phyloP scores from a whole-genome alignment of 257 asterid genomes.

The Nicotiana tabacum region DNA sequence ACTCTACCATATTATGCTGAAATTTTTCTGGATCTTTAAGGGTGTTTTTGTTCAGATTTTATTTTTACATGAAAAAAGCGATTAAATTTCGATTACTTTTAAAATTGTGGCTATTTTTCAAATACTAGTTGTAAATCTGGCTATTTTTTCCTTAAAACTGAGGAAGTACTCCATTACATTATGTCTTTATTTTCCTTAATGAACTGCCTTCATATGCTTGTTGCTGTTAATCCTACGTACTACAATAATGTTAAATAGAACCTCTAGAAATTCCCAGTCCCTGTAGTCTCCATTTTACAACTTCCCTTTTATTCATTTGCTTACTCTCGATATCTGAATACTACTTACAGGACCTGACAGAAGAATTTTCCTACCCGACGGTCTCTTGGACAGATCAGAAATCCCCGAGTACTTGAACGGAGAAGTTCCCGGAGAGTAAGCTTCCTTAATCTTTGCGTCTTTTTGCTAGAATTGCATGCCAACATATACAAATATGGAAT shows the following conservation, averaged over 20 bases:
- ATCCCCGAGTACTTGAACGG: constrained; percentile 92
- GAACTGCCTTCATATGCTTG: background rate
- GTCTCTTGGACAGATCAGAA: constrained; percentile 91
- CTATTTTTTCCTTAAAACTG: too few relatives aligned
- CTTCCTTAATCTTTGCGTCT: background rate
- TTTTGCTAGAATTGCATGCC: background rate
- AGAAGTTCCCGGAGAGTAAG: constrained; percentile 97
- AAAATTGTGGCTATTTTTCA: too few relatives aligned
- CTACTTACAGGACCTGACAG: constrained; percentile 80
- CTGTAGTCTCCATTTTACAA: background rate
- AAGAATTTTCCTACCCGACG: constrained; percentile 91
- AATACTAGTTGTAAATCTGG: too few relatives aligned
- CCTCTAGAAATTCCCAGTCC: background rate
- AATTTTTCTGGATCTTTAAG: too few relatives aligned
- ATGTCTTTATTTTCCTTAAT: background rate
- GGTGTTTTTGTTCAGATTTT: too few relatives aligned
- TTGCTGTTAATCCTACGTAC: background rate
- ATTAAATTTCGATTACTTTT: too few relatives aligned
- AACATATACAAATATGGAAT: background rate
- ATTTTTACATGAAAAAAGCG: too few relatives aligned
- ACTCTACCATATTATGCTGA: too few relatives aligned
- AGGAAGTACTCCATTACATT: background rate
- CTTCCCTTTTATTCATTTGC: background rate
- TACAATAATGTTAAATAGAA: background rate
- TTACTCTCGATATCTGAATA: background rate